Evolutionary conservation across 768 basidiomycete species (phyloP), one percentile per base, ranked within the genome.

Genomic region (Pleurotus sapidus): DNA sequence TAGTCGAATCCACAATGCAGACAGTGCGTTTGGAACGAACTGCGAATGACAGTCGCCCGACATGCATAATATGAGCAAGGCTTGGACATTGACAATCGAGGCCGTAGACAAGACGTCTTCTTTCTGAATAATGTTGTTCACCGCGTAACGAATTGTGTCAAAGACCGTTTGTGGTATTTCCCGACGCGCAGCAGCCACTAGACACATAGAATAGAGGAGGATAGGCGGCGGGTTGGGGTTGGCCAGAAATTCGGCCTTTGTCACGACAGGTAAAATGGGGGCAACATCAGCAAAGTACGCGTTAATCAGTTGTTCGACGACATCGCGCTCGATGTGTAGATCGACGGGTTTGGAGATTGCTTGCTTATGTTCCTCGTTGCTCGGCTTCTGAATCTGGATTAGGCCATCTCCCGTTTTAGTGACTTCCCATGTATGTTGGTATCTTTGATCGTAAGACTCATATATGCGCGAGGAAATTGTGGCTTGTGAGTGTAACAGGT

Each of bases 81-180:
- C 84, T 70, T 97, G 95, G 14, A 98, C 87, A 66, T 96, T 94
- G 60, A 86, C 83, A 59, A 95, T 84, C 37, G 87, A 86, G 11
- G 93, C 84, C 27, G 90, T 95, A 30, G 91, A 93, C 42, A 97
- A 77, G 38, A 98, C 89, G 68, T 98, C 96, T 46, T 97, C 94
- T 17, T 83, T 78, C 73, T 95, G 90, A 68, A 98, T 88, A 47
- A 95, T 77, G 46, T 78, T 82, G 66, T 96, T 95, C 62, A 98
- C 93, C 9, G 89, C 83, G 60, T 84, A 88, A 59, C 96, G 85
- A 57, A 99, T 87, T 2, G 88, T 87, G 63, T 96, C 91, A 63
- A 98, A 97, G n/a, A 95, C 81, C 53, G 80, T 76, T 62, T 91
- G 87, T 2, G 94, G 89, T 4, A 92, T 86, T 59, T 91, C 87